Conservation (phyloP, 495 filamentous ascomycete genomes). For the Bryoglossum gracile region DNA sequence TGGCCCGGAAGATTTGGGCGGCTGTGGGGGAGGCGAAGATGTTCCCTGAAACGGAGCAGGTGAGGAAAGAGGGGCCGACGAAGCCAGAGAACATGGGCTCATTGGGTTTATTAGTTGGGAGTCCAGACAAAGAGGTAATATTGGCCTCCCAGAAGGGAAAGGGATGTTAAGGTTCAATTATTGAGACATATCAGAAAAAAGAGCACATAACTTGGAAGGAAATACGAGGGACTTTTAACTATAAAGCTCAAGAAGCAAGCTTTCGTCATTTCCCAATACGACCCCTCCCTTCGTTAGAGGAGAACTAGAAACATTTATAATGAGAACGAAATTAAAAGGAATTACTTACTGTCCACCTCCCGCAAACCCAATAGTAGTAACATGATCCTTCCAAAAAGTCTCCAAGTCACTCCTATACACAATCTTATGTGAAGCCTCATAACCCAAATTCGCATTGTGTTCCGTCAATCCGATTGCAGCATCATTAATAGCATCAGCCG, state of each 20-base stretch:
- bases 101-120: no score
- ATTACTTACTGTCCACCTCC: conserved; percentile 19
- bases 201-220: no score
- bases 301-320: neutral
- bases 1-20: conserved; percentile 52
- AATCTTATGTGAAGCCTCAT: conserved; percentile 17
- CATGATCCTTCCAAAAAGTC: conserved; percentile 15
- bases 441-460: conserved; percentile 14
- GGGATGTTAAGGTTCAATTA: no score
- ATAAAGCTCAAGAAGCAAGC: no score
- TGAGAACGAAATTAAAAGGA: neutral
- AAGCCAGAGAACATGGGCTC: conserved; percentile 61
- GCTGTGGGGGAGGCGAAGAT: conserved; percentile 57
- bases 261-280: no score
- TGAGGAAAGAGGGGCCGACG: conserved; percentile 53
- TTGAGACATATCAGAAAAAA: no score
- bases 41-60: conserved; percentile 51
- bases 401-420: conserved; percentile 18
- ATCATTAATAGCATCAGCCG: conserved; percentile 16
- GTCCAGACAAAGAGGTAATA: no score
- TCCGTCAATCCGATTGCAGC: conserved; percentile 17
- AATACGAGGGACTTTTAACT: no score
- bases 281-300: no score
- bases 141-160: no score
- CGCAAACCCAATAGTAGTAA: conserved; percentile 21